Base-by-base conservation (phyloP, 208 protist genomes). In the Herpetomonas muscarum region DNA sequence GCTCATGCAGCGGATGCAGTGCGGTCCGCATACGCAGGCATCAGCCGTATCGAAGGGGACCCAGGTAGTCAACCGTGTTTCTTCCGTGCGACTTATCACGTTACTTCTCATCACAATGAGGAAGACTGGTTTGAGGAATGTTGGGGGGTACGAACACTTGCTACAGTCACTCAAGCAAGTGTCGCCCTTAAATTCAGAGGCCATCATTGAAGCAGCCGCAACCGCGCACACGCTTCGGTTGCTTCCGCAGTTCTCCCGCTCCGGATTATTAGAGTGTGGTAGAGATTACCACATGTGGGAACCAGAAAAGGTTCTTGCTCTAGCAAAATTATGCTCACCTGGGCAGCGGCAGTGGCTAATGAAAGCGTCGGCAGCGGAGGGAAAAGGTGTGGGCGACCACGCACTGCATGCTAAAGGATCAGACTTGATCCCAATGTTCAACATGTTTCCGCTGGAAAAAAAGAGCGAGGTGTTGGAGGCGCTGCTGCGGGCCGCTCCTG, bases 391-490 rank as follows among this genome's bases (percentile, higher is more conserved):
- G 13, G 13, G 13, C 9, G 34, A 39, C 9, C 6, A 13, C 34
- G 6, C 34, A 6, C 13, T 13, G 34, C 13, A 13, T 13, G 34
- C 9, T 6, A 17, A 6, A 39, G 34, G 34, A 6, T 39, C 34
- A 13, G 34, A 39, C 34, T 17, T 17, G 34, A 39, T 39, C 13
- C 15, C 22, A 7, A 6, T 46, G 15, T 46, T 46, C 41, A 46
- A 46, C 41, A 46, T 46, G 41, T 5, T 46, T 19, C 15, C 41
- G 6, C 15, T 24, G 15, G 41, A 12, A 22, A 19, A 46, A 4
- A 63, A 58, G 61, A 68, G 5, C 5, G 22, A 46, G 10, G 41
- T 70, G 22, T 22, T 25, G 17, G 37, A 61, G 19, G 24, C 70
- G 1, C 51, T 57, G 7, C 24, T 42, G 21, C 67, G 64, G 3